A percentile compares a stretch with the other conserved stretches of the same genome.
Conservation (phyloP, 208 protist species). For the Trypanosoma boissoni region DNA sequence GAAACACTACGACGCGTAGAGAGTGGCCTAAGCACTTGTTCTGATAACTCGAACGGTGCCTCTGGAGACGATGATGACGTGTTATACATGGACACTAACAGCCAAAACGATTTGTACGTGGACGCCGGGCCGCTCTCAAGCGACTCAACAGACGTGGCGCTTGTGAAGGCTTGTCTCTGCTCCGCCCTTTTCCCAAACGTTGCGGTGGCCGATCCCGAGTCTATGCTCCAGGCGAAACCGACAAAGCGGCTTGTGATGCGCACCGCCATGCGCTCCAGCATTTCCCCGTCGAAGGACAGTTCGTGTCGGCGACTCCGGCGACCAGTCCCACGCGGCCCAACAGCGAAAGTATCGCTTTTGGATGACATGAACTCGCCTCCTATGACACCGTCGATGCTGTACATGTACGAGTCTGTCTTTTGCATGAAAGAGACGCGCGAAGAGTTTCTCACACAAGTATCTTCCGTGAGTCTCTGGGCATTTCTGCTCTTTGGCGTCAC, state of each 20-base stretch:
- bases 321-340: constrained; percentile 27
- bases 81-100: constrained; percentile 63
- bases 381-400: constrained; percentile 56
- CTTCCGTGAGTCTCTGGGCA: constrained; percentile 72
- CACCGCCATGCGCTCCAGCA: constrained; percentile 42
- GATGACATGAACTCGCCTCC: background rate
- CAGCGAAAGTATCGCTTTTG: constrained; percentile 30
- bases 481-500: constrained; percentile 79
- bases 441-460: constrained; percentile 74
- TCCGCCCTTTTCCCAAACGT: constrained; percentile 81
- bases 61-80: constrained; percentile 11
- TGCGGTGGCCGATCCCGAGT: constrained; percentile 60
- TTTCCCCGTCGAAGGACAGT: constrained; percentile 76
- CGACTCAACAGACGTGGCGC: constrained; percentile 55
- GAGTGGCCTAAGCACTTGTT: background rate
- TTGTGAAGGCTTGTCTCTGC: constrained; percentile 87
- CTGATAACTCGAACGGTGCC: background rate
- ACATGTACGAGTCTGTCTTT: constrained; percentile 81
- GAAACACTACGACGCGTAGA: background rate
- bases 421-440: constrained; percentile 41
- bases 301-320: constrained; percentile 62
- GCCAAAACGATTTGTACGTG: constrained; percentile 54
- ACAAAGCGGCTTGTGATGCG: constrained; percentile 49
- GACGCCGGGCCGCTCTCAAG: constrained; percentile 61
- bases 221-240: constrained; percentile 17